Base-by-base conservation (phyloP, 2,329 filamentous ascomycete genomes). In the Drechslerella coelobrocha region DNA sequence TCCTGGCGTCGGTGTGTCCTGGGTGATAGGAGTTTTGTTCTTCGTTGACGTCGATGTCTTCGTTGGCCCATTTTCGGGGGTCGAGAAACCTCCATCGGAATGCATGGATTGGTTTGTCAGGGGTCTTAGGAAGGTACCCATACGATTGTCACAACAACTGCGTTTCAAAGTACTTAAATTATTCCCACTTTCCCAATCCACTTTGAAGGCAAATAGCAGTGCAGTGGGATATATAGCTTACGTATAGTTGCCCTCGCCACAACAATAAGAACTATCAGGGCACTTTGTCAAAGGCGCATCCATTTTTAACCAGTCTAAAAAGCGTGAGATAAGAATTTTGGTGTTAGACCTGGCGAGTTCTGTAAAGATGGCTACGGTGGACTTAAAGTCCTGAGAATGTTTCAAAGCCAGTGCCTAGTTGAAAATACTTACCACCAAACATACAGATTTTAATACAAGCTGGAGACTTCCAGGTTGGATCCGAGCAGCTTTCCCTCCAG, bases 391-490 rank as follows among this genome's bases (percentile, higher is more conserved):
- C n/a, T n/a, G n/a, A n/a, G n/a, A n/a, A n/a, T n/a, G n/a, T n/a
- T n/a, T n/a, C n/a, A n/a, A n/a, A n/a, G n/a, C n/a, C n/a, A n/a
- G n/a, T n/a, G n/a, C n/a, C n/a, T n/a, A n/a, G 14, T 45, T 17
- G 7, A 6, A 21, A 45, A 8, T 21, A 45, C 7, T 45, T 45
- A 45, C 41, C 19, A 17, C n/a, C 41, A 17, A 45, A 45, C 43
- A 48, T 48, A 19, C 43, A 48, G 14, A 48, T 7, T 3, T 4
- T 48, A 8, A 48, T 2, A 21, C 43, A 48, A 21, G 17, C 19
- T 10, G 43, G 43, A 10, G 43, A 21, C 43, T 48, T 14, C 43
- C 43, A 48, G 12, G 43, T 48, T 14, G 43, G 43, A 48, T 48
- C 43, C 17, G 43, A 9, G 23, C 43, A 48, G 19, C 6, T 48